These are phyloP conservation scores for Brassica carinata DNA, from an alignment of 345 rosid species.

Conservation along the genomic window DNA sequence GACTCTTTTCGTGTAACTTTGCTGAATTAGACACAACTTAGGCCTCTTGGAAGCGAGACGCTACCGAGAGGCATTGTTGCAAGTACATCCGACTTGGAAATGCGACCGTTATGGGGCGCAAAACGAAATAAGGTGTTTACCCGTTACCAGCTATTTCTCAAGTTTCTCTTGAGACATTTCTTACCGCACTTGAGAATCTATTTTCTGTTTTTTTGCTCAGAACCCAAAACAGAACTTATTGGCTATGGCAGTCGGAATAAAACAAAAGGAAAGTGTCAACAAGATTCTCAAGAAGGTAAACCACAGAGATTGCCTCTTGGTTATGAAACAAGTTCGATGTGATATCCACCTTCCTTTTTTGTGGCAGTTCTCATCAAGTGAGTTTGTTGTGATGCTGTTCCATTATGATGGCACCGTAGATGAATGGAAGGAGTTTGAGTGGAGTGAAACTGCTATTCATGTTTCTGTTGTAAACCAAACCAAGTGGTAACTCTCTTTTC, in stretches of 20 bases:
- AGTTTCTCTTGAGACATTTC: neutral
- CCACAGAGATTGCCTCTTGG: neutral
- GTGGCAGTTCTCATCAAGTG: slow-evolving; percentile 59
- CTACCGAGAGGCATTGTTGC: slow-evolving; percentile 73
- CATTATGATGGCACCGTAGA: slow-evolving; percentile 79
- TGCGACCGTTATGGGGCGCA: slow-evolving; percentile 62
- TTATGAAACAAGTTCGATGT: neutral
- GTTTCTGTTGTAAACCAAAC: slow-evolving; percentile 74
- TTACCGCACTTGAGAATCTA: neutral
- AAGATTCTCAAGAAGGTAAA: slow-evolving; percentile 71
- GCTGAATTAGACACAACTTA: slow-evolving; percentile 43
- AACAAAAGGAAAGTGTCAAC: slow-evolving; percentile 69
- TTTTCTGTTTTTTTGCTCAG: slow-evolving; percentile 27
- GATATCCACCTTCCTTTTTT: neutral
- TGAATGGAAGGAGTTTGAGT: slow-evolving; percentile 67
- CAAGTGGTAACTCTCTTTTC: slow-evolving; percentile 57
- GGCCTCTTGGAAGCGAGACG: slow-evolving; percentile 49
- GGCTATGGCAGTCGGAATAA: slow-evolving; percentile 75
- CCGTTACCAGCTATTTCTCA: neutral
- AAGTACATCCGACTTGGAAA: slow-evolving; percentile 66
- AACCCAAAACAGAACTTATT: slow-evolving; percentile 58
- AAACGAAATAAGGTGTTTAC: slow-evolving; percentile 45
- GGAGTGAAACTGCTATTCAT: slow-evolving; percentile 69
- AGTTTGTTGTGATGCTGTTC: slow-evolving; percentile 72
- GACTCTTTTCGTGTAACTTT: neutral